A percentile compares a stretch with the other conserved stretches of the same genome.
Evolutionary conservation across 2,329 filamentous ascomycete species (phyloP).

Genomic region (Lanzia echinophila): DNA sequence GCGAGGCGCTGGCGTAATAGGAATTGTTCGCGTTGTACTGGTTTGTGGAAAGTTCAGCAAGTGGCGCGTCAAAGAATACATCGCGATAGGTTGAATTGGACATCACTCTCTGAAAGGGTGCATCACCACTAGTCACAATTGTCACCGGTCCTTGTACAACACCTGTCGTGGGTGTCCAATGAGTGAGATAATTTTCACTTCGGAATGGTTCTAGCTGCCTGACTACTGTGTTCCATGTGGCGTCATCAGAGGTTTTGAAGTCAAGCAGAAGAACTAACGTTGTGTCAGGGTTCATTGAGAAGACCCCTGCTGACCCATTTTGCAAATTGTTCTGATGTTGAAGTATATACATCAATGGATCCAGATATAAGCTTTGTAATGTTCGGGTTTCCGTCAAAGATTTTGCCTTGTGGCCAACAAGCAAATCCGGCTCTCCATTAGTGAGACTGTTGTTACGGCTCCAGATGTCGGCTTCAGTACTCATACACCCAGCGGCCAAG

Average conservation of each 20-base stretch:
- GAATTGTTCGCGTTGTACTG: slow-evolving; percentile 24
- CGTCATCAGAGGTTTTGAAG: slow-evolving; percentile 38
- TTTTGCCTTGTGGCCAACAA: slow-evolving; percentile 48
- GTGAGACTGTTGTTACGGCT: neutral
- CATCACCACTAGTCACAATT: slow-evolving; percentile 43
- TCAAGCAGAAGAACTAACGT: slow-evolving; percentile 41
- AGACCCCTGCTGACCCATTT: slow-evolving; percentile 12
- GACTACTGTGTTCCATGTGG: slow-evolving; percentile 34
- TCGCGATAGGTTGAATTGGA: slow-evolving; percentile 34
- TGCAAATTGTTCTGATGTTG: slow-evolving; percentile 38
- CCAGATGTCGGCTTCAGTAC: slow-evolving; percentile 51
- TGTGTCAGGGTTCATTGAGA: slow-evolving; percentile 8
- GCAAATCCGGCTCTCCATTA: slow-evolving; percentile 44
- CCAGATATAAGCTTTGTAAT: slow-evolving; percentile 50
- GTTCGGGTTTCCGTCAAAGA: slow-evolving; percentile 48
- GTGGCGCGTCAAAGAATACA: slow-evolving; percentile 43
- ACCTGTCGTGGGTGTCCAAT: slow-evolving; percentile 39
- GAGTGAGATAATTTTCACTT: slow-evolving; percentile 27
- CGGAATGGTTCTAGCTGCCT: slow-evolving; percentile 35
- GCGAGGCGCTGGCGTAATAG: slow-evolving; percentile 25
- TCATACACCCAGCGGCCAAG: slow-evolving; percentile 49
- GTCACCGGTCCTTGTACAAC: slow-evolving; percentile 36
- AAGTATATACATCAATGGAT: slow-evolving; percentile 50
- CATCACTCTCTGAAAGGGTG: slow-evolving; percentile 32
- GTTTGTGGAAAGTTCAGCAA: slow-evolving; percentile 21